Evolutionary conservation across 1,139 yeast species (phyloP).

Genomic region (Scheffersomyces quercinus): DNA sequence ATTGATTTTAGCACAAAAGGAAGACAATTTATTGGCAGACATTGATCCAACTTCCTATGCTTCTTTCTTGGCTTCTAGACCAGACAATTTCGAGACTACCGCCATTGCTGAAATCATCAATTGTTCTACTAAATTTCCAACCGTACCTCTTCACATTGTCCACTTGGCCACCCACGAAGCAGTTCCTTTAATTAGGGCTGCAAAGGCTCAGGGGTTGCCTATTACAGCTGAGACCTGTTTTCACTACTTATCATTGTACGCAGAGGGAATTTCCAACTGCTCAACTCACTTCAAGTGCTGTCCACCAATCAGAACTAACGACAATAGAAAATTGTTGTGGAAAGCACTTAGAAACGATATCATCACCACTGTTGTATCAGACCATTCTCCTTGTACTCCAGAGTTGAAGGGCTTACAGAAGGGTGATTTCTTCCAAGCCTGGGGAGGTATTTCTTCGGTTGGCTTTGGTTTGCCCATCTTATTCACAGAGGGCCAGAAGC

Average conservation of each 20-base stretch:
- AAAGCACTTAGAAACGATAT: constrained; percentile 62
- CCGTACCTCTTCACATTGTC: constrained; percentile 78
- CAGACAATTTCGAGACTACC: constrained; percentile 81
- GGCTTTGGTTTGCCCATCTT: constrained; percentile 86
- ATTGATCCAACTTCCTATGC: constrained; percentile 70
- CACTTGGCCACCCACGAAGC: constrained; percentile 88
- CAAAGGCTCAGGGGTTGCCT: constrained; percentile 58
- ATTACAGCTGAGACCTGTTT: constrained; percentile 89
- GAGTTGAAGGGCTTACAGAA: constrained; percentile 75
- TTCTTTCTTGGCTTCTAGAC: constrained; percentile 80
- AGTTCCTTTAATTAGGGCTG: constrained; percentile 66
- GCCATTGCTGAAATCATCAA: constrained; percentile 74
- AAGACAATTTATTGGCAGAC: constrained; percentile 41
- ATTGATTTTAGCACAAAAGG: constrained; percentile 44
- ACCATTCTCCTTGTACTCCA: constrained; percentile 96
- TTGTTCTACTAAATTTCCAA: constrained; percentile 61
- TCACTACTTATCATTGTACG: constrained; percentile 77
- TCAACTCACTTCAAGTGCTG: constrained; percentile 89
- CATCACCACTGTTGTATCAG: constrained; percentile 87
- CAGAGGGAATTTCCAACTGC: constrained; percentile 74
- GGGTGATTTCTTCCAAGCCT: constrained; percentile 88
- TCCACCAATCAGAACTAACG: constrained; percentile 84
- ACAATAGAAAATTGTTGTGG: constrained; percentile 75
- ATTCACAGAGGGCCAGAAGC: constrained; percentile 68
- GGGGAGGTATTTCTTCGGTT: constrained; percentile 97